phyloP scores from a whole-genome alignment of 164 flowering plant species.

The Buxus sempervirens region DNA sequence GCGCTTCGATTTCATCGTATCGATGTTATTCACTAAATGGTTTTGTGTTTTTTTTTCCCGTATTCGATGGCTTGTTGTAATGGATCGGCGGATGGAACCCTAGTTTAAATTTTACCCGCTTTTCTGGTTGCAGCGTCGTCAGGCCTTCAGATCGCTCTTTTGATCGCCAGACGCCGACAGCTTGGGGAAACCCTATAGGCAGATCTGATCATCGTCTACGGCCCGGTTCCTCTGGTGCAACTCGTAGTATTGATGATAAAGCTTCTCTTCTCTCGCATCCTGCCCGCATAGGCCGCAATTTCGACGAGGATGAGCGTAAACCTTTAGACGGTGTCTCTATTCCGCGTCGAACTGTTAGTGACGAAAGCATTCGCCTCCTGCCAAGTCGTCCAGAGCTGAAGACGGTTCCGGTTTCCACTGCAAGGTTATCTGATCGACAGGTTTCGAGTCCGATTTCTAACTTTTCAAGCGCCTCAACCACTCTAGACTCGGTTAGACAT shows the following conservation, averaged over 20 bases:
- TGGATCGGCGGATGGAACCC: constrained; percentile 25
- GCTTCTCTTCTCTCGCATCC: constrained; percentile 50
- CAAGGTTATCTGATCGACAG: constrained; percentile 22
- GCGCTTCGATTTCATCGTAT: background rate
- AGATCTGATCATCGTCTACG: constrained; percentile 60
- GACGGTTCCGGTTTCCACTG: constrained; percentile 27
- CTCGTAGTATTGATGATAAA: constrained; percentile 64
- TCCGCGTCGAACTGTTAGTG: constrained; percentile 60
- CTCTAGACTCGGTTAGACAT: constrained; percentile 26
- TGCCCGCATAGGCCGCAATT: constrained; percentile 64
- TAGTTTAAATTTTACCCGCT: constrained; percentile 7
- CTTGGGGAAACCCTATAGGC: constrained; percentile 61
- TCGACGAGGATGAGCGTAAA: constrained; percentile 95
- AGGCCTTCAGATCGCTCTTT: constrained; percentile 60
- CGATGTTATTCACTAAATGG: background rate
- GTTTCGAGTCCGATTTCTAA: constrained; percentile 26
- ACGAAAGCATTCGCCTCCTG: constrained; percentile 38
- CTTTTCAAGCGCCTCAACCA: constrained; percentile 14
- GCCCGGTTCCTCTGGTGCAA: constrained; percentile 65
- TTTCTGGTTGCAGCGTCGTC: constrained; percentile 35
- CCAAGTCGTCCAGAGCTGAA: constrained; percentile 35
- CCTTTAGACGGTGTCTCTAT: constrained; percentile 69
- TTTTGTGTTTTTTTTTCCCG: background rate
- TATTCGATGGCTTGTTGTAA: background rate
- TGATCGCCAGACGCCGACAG: constrained; percentile 42